Base-by-base conservation (phyloP, 352 stramenopile species). In the Hyphochytrium catenoides region DNA sequence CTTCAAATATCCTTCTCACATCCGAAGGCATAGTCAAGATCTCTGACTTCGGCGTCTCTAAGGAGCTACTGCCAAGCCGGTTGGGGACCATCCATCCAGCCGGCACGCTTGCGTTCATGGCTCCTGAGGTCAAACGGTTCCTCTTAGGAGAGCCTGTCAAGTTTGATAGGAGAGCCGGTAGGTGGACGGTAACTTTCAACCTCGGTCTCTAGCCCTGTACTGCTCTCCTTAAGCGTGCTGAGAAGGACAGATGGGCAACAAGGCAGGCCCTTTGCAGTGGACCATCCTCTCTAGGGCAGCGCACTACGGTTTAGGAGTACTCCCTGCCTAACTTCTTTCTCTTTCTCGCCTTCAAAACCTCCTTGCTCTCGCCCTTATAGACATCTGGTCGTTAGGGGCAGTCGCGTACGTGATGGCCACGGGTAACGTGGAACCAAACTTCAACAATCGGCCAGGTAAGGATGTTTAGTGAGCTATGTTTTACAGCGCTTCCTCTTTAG, bases 1-100 rank as follows among this genome's bases (percentile, higher is more conserved):
- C 67, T 29, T 52, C 56, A 22, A 81, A 78, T 39, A 49, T 78
- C 8, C 53, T 81, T 0, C 50, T 76, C 31, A 77, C 56, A 16
- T 63, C 45, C 14, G 60, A 76, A 6, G 59, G 61, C 4, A 40
- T 59, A 8, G 59, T 51, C 19, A 81, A 81, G 45, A 74, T 78
- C 8, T 64, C 67, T 0, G 67, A 81, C 32, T 81, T 81, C 41
- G 67, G 64, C n/a, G 67, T 81, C 11, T 81, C 67, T 1, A 81
- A 62, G 2, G n/a, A n/a, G n/a, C 67, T 60, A 22, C 48, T 81
- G 15, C 61, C 74, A 31, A 78, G 57, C 42, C 48, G 70, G 16
- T 36, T 76, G 31, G 39, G 75, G 27, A 81, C 64, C 0, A 61
- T 73, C 29, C 64, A 78, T 24, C 62, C 62, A 12, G 67, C 67